phyloP scores from a whole-genome alignment of 805 yeast genomes.

The Cyberlindnera japonica region DNA sequence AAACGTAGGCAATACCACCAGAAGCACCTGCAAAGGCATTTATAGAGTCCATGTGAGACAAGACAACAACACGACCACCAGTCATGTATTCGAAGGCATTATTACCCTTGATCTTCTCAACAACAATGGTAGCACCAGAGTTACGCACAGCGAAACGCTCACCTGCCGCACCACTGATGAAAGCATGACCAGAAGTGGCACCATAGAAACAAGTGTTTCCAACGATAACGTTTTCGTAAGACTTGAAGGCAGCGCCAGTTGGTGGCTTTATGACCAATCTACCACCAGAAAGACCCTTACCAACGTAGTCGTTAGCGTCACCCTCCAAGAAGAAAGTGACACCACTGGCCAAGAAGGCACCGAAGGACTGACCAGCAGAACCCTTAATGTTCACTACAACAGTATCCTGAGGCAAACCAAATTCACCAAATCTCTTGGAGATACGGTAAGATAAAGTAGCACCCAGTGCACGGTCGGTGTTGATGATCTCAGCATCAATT shows the following conservation, averaged over 20 bases:
- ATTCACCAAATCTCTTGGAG: slow-evolving; percentile 89
- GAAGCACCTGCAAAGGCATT: slow-evolving; percentile 94
- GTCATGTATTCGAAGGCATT: slow-evolving; percentile 99
- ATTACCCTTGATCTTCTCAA: slow-evolving; percentile 91
- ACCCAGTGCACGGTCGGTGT: slow-evolving; percentile 96
- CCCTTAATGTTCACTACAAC: slow-evolving; percentile 89
- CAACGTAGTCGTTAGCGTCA: slow-evolving; percentile 97
- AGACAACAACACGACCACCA: slow-evolving; percentile 94
- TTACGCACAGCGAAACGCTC: slow-evolving; percentile 98
- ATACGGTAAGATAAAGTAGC: slow-evolving; percentile 91
- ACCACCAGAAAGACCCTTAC: slow-evolving; percentile 97
- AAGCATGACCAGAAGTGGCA: slow-evolving; percentile 93
- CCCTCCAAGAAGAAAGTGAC: slow-evolving; percentile 93
- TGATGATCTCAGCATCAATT: slow-evolving; percentile 87
- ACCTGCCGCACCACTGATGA: slow-evolving; percentile 95
- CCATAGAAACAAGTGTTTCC: slow-evolving; percentile 98
- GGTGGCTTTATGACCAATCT: slow-evolving; percentile 91
- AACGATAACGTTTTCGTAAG: slow-evolving; percentile 92
- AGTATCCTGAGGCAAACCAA: slow-evolving; percentile 93
- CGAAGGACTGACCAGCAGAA: slow-evolving; percentile 97
- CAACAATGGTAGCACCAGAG: slow-evolving; percentile 96
- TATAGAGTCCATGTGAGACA: slow-evolving; percentile 88
- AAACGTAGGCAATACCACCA: slow-evolving; percentile 97
- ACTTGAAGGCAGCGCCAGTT: slow-evolving; percentile 73
- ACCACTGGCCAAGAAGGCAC: slow-evolving; percentile 96